Percentiles rank a stretch among this genome's conserved stretches.
phyloP scores from a whole-genome alignment of 441 rosid genomes.

The Pelargonium fulgidum region DNA sequence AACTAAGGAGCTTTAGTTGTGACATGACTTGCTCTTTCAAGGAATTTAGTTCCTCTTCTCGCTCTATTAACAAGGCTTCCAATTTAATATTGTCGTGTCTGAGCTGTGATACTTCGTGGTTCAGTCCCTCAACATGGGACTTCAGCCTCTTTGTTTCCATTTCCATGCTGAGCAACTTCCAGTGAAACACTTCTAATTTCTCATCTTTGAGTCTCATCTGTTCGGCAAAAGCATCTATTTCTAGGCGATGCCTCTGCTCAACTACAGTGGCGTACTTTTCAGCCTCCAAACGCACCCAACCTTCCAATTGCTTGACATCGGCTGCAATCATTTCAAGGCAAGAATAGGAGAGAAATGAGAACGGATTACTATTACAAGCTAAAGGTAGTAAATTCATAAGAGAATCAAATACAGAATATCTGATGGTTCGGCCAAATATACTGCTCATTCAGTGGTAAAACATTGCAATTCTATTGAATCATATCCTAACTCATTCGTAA shows the following conservation, averaged over 20 bases:
- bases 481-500: too few relatives aligned
- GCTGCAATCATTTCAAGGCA: constrained; percentile 10
- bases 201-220: constrained; percentile 75
- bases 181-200: constrained; percentile 54
- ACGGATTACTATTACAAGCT: too few relatives aligned
- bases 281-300: constrained; percentile 52
- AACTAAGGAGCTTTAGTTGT: constrained; percentile 21
- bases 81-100: constrained; percentile 47
- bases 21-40: constrained; percentile 33
- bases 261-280: constrained; percentile 46
- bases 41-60: constrained; percentile 43
- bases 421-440: too few relatives aligned
- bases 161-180: constrained; percentile 69
- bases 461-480: too few relatives aligned
- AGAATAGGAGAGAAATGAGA: too few relatives aligned
- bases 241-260: constrained; percentile 63
- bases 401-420: too few relatives aligned
- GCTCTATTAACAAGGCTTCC: constrained; percentile 38
- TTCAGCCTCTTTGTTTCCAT: constrained; percentile 50
- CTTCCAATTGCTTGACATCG: constrained; percentile 43
- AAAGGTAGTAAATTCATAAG: too few relatives aligned
- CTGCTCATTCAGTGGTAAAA: too few relatives aligned
- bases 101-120: constrained; percentile 47
- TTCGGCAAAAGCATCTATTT: constrained; percentile 58
- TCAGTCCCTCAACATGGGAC: constrained; percentile 15